Evolutionary conservation across 1,284 basidiomycete genomes (phyloP), one percentile per base, ranked within the genome.

Genomic region (Trametes pubescens): DNA sequence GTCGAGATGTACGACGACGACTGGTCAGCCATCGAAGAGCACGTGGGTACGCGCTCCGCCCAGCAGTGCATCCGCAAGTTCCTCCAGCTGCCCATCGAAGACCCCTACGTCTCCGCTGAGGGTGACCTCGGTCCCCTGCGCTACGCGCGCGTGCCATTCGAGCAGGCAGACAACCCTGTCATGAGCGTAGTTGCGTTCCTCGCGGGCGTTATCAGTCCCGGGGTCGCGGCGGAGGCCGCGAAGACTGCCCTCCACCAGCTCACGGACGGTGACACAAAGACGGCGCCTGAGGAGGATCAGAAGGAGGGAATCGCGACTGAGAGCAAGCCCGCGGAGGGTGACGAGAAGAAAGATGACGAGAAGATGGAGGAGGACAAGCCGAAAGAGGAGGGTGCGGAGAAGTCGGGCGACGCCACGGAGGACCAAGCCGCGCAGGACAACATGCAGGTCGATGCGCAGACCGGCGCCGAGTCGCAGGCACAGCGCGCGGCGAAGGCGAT

Each of bases 1-100:
- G 87, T 99, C 56, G 97, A 99, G 79, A 97, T 99, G 94, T 96
- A 91, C 76, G 95, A 98, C 69, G 97, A 99, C 74, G 97, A 99
- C 75, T 99, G 96, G 97, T 89, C 89, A 32, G 86, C 89, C 40
- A 90, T 99, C 63, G 91, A 95, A 66, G 91, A 95, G 70, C 96
- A 99, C 75, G 95, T 99, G 51, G 93, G 91, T 14, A 95, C 95
- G 24, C 85, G 96, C 51, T 90, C 90, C 18, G 91, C 95, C 43
- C 96, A 99, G 74, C 94, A 98, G 78, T 99, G 97, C 76, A 93
- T 99, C 71, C 89, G 92, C 71, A 94, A 95, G 75, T 99, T 99
- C 85, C 82, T 99, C 60, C 93, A 96, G 76, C 81, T 99, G 38
- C 98, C 98, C 1, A 99, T 99, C 72, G 97, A 99, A 78, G 97